phyloP scores from a whole-genome alignment of 208 protist genomes.

The Leishmania aethiopica region DNA sequence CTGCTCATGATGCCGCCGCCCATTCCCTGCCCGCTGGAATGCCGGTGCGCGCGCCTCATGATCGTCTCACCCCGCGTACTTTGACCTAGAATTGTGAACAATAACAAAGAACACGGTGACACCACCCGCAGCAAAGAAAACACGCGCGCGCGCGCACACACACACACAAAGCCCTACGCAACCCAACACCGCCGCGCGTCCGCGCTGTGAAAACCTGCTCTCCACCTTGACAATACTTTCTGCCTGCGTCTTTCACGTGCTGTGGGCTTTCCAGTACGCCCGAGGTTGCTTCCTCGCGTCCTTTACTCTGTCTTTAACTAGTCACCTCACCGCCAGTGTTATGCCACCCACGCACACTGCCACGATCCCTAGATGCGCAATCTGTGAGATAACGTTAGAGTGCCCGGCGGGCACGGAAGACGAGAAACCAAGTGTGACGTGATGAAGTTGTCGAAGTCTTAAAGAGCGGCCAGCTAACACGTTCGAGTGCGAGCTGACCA shows the following conservation, averaged over 20 bases:
- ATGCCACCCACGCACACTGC: neutral
- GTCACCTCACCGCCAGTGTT: neutral
- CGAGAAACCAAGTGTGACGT: neutral
- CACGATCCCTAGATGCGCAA: neutral
- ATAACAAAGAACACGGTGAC: neutral
- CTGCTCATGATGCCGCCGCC: neutral
- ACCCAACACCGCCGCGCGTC: no score
- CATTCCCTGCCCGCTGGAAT: neutral
- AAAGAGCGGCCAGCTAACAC: neutral
- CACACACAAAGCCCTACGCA: neutral
- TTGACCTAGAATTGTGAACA: neutral
- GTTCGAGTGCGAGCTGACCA: neutral
- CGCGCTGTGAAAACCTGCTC: neutral
- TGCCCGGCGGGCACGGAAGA: neutral
- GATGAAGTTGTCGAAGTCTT: neutral
- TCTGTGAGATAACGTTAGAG: neutral
- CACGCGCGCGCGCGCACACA: neutral
- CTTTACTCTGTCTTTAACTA: neutral
- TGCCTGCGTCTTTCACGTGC: neutral
- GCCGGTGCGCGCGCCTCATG: constrained; percentile 9
- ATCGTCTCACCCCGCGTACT: neutral
- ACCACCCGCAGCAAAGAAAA: neutral
- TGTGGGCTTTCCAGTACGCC: neutral
- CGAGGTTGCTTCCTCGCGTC: neutral
- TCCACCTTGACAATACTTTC: neutral